Evolutionary conservation across 495 filamentous ascomycete genomes (phyloP), one percentile per base, ranked within the genome.

Genomic region (Annulohypoxylon bovei): DNA sequence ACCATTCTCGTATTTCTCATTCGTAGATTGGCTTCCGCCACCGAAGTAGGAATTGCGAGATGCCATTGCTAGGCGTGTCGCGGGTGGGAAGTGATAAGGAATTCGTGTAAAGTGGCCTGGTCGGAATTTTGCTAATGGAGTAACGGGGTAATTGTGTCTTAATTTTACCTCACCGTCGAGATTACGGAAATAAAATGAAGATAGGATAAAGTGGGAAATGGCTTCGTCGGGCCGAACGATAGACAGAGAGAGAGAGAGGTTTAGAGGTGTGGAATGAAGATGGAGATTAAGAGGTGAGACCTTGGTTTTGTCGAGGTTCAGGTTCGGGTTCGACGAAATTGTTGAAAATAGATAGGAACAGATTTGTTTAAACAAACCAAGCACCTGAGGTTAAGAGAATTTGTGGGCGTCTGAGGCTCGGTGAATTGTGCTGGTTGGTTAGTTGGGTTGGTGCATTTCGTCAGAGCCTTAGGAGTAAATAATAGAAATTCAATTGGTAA

Each of bases 41-140:
- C 69, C 68, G 72, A 83, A 80, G 70, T 81, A 76, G 22, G 82
- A 82, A 64, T 79, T 81, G 79, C 82, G 81, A 58, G 79, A 77
- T 65, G 82, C 76, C 83, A 85, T 85, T 23, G 63, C 63, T 14
- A 25, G 55, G 69, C 47, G 67, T 37, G 37, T 33, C 57, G 39
- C 39, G 39, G 33, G 39, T 42, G n/a, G n/a, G n/a, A n/a, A n/a
- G n/a, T 65, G 25, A 63, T 49, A 23, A 42, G 30, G 39, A 18
- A 52, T 42, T 37, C 37, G 44, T 50, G 44, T 47, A 39, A 56
- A 56, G 46, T 58, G 44, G 11, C 52, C 14, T 32, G 16, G 60
- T 55, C 30, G 56, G 23, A 64, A 56, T 50, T 64, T 57, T 65
- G 58, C 30, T 65, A 14, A 18, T 18, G 7, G 39, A 16, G 39